phyloP scores from a whole-genome alignment of 768 basidiomycete genomes.

The Pisolithus marmoratus region DNA sequence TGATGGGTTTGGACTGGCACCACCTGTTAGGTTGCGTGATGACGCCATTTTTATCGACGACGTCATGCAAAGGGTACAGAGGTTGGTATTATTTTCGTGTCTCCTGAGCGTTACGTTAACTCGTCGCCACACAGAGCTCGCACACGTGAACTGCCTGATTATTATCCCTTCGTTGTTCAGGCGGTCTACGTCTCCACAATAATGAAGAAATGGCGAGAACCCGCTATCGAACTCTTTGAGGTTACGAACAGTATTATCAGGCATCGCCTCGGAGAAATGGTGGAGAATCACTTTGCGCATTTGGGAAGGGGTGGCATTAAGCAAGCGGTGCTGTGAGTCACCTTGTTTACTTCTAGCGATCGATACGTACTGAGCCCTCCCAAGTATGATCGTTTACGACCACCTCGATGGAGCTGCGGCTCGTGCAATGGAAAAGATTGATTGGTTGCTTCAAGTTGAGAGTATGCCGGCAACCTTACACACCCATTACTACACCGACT shows the following conservation, averaged over 20 bases:
- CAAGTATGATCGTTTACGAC: slow-evolving; percentile 45
- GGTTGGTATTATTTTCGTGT: slow-evolving; percentile 32
- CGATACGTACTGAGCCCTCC: background rate
- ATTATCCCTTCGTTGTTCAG: slow-evolving; percentile 60
- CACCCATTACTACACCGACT: slow-evolving; percentile 45
- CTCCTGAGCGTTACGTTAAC: too few relatives aligned
- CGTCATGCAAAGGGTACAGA: slow-evolving; percentile 39
- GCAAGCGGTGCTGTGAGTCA: slow-evolving; percentile 42
- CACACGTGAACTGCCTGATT: slow-evolving; percentile 64
- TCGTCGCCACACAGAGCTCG: slow-evolving; percentile 42
- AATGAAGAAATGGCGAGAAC: slow-evolving; percentile 43
- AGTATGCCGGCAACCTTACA: slow-evolving; percentile 46
- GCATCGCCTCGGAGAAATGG: slow-evolving; percentile 36
- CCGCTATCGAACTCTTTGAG: slow-evolving; percentile 42
- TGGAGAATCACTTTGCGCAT: slow-evolving; percentile 42
- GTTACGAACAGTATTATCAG: slow-evolving; percentile 32
- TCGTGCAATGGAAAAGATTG: slow-evolving; percentile 35
- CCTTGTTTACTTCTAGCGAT: background rate
- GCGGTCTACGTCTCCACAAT: slow-evolving; percentile 41
- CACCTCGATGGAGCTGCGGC: slow-evolving; percentile 42
- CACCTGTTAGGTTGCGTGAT: background rate
- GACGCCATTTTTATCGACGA: slow-evolving; percentile 45
- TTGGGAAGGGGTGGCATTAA: slow-evolving; percentile 51
- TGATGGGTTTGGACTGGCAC: slow-evolving; percentile 4
- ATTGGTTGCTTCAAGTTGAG: slow-evolving; percentile 48